Base-by-base conservation (phyloP, 2,329 filamentous ascomycete species). In the Cytospora chrysosperma region DNA sequence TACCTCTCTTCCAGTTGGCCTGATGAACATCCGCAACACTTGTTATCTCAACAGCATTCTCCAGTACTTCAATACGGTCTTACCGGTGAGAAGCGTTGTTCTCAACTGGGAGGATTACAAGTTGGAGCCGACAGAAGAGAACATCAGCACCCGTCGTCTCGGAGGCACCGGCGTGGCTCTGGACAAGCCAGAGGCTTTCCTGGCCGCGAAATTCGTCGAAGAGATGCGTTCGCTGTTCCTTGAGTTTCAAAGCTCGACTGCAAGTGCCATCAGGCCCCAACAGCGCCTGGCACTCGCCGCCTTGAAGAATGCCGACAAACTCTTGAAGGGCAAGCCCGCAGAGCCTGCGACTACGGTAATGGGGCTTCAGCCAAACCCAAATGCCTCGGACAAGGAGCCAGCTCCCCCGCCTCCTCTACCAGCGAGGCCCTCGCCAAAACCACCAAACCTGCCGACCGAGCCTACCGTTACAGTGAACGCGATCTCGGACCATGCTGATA, bases 41-140 rank as follows among this genome's bases (percentile, higher is more conserved):
- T 99, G 95, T 75, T 99, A 99, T 71, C 82, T 99, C 61, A 99
- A 99, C 79, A 98, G 94, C 76, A 84, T 99, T 56, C 81, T 99
- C 12, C 95, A 99, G 71, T 98, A 96, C 73, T 90, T 97, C 68
- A 97, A 96, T 74, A 96, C 93, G 0, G 86, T 98, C 61, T 89
- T 88, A 66, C 88, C 91, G 2, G 81, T 98, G 32, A 86, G 94
- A 56, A 84, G 95, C 6, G 85, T 97, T 68, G 88, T 97, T 3
- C 80, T 96, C 63, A 81, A 92, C 56, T 92, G 91, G 68, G 87
- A 94, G 28, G 76, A 86, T 5, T 85, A 89, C 70, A 85, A 88
- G 68, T 85, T 95, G 71, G 85, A 89, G 3, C 75, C 91, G 5
- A 84, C 83, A 10, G 86, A 88, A 50, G 83, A 86, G 63, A 83